These are phyloP conservation scores for Aschersonia sp. DNA, from an alignment of 2,329 filamentous ascomycete genomes.

Conservation along the genomic window DNA sequence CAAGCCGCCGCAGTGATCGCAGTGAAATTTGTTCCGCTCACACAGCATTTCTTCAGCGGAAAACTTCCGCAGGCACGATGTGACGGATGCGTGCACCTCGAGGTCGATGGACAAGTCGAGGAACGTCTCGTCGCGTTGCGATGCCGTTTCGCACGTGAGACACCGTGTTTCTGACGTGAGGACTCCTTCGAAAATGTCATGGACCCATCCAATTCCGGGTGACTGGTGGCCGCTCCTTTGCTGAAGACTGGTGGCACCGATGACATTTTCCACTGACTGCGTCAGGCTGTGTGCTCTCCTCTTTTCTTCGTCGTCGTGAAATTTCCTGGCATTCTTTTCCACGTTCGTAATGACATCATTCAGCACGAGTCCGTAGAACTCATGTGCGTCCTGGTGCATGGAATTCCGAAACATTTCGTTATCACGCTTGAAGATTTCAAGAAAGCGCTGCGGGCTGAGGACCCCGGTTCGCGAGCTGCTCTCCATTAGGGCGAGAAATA, in stretches of 20 bases:
- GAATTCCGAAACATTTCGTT: constrained; percentile 96
- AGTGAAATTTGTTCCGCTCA: constrained; percentile 97
- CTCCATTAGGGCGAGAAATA: constrained; percentile 79
- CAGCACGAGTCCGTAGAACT: constrained; percentile 88
- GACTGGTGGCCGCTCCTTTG: constrained; percentile 30
- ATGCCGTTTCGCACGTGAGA: constrained; percentile 88
- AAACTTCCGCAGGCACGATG: constrained; percentile 87
- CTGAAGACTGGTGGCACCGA: constrained; percentile 18
- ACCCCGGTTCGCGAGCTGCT: constrained; percentile 75
- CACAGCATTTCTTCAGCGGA: constrained; percentile 98
- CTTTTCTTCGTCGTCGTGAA: constrained; percentile 33
- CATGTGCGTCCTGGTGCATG: constrained; percentile 97
- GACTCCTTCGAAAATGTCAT: constrained; percentile 90
- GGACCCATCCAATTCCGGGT: constrained; percentile 73
- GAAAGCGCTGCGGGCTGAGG: constrained; percentile 78
- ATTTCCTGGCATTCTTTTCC: constrained; percentile 64
- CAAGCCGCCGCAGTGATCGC: constrained; percentile 87
- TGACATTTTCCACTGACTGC: constrained; percentile 31
- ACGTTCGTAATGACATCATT: constrained; percentile 94
- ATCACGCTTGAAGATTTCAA: constrained; percentile 85
- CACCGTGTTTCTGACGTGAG: constrained; percentile 94
- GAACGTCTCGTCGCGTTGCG: constrained; percentile 90
- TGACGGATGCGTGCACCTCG: constrained; percentile 90
- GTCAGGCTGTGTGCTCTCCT: constrained; percentile 28
- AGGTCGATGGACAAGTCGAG: constrained; percentile 91